Base-by-base conservation (phyloP, 1,139 yeast species). In the Torulaspora globosa region DNA sequence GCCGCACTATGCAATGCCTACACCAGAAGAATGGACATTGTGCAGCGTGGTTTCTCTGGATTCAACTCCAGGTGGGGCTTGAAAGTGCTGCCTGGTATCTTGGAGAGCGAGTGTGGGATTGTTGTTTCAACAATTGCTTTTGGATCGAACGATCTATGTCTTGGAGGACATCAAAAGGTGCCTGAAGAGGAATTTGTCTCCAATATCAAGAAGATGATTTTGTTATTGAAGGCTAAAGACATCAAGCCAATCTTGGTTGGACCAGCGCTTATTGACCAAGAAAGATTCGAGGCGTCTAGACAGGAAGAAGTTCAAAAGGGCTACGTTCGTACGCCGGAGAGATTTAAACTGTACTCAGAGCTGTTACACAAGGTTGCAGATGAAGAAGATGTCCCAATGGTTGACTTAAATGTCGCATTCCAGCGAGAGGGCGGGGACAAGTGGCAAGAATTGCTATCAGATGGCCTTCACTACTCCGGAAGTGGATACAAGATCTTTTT, bases 111-210 rank as follows among this genome's bases (percentile, higher is more conserved):
- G 47, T 52, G 57, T 2, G 63, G 64, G 44, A 60, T 73, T 21
- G 62, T 58, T n/a, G 54, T 83, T 27, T 72, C 77, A 51, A 75
- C 80, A 0, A 67, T 87, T 2, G 85, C 82, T 63, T 78, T 84
- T 56, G 96, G 96, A 1, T 75, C 94, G 9, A 87, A 87, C 58
- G 96, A 87, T 61, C 80, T 87, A 0, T 70, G 70, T 5, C 55
- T 70, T 3, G 67, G 65, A 3, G 73, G 72, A 29, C 65, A 70
- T 18, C 95, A 84, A 60, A 69, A 70, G 18, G 86, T 84, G 1
- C 73, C 76, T 1, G 38, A 80, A 8, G 73, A 67, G 0, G 69
- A 75, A 47, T 85, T 68, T 58, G 48, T 62, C 16, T 66, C 63
- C 7, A 85, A 86, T 58, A 66, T 77, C 47, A 59, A 56, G 10